phyloP scores from a whole-genome alignment of 352 stramenopile genomes.

The Globisporangium sylvaticum region DNA sequence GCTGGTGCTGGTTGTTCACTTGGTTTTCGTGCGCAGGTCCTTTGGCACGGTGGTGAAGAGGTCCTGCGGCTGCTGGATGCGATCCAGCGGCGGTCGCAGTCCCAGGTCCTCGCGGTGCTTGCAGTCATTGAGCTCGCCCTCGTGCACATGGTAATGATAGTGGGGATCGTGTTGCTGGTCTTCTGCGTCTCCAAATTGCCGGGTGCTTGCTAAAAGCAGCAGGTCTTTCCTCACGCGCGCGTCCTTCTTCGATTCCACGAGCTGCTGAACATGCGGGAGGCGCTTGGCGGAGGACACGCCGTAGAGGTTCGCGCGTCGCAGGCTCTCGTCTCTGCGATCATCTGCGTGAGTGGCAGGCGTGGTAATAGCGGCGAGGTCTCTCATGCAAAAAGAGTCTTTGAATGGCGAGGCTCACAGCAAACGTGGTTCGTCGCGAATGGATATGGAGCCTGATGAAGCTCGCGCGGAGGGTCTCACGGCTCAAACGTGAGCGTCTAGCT shows the following conservation, averaged over 20 bases:
- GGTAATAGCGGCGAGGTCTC: neutral
- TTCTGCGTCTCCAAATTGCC: conserved; percentile 10
- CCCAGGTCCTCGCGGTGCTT: conserved; percentile 49
- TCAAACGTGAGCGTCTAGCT: neutral
- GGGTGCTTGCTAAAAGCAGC: conserved; percentile 20
- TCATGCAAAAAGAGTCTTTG: neutral
- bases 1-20: neutral
- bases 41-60: conserved; percentile 48
- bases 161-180: conserved; percentile 10
- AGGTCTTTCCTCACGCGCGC: conserved; percentile 44
- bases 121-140: conserved; percentile 45
- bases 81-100: conserved; percentile 45
- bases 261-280: conserved; percentile 32
- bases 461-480: neutral
- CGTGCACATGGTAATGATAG: conserved; percentile 16
- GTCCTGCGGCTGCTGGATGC: conserved; percentile 37
- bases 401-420: neutral
- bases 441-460: neutral
- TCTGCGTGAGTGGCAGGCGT: neutral
- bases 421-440: neutral
- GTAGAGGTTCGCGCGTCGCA: conserved; percentile 42
- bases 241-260: conserved; percentile 21
- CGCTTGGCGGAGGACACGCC: conserved; percentile 25
- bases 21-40: conserved; percentile 18
- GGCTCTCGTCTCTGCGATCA: conserved; percentile 17